Base-by-base conservation (phyloP, 2,329 filamentous ascomycete genomes). In the Teratosphaeria destructans region DNA sequence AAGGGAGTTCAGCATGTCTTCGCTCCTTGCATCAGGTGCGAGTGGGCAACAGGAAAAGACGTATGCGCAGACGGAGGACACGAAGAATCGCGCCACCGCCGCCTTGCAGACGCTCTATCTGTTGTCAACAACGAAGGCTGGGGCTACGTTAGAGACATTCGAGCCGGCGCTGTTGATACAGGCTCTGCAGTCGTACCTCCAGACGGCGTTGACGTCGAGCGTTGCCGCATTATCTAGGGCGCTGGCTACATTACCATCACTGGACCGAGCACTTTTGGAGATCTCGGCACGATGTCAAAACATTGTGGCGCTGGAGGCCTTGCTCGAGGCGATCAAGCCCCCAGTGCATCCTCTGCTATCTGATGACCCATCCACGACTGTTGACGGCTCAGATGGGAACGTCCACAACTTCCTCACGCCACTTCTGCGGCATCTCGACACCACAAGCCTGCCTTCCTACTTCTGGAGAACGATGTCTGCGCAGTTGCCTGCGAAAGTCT, bases 401-500 rank as follows among this genome's bases (percentile, higher is more conserved):
- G 59, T 68, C 32, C 59, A 68, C 55, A 83, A 83, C 60, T 81
- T 96, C 52, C 79, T 96, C 0, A 82, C 87, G 26, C 86, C 86
- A 0, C 77, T 96, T 0, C 65, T 73, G 5, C 81, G 95, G 8
- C 77, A 82, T 11, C 82, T 99, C 7, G 94, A 97, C 73, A 96
- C 91, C 0, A 85, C 89, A 0, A 94, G 89, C 1, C 78, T 99
- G 16, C 85, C 90, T 1, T 93, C 89, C 0, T 95, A 93, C 72
- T 99, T 96, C 76, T 99, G 94, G 91, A 83, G 94, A 57, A 89
- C 88, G 8, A 82, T 97, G 68, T 94, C 94, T 0, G 85, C 88
- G 0, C 86, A 85, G 59, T 79, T 97, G 61, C 84, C 87, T 3
- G 78, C 85, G 0, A 83, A 89, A 26, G 90, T 96, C 0, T 87